phyloP scores from a whole-genome alignment of 2,329 filamentous ascomycete species.

The Biscogniauxia mediterranea region DNA sequence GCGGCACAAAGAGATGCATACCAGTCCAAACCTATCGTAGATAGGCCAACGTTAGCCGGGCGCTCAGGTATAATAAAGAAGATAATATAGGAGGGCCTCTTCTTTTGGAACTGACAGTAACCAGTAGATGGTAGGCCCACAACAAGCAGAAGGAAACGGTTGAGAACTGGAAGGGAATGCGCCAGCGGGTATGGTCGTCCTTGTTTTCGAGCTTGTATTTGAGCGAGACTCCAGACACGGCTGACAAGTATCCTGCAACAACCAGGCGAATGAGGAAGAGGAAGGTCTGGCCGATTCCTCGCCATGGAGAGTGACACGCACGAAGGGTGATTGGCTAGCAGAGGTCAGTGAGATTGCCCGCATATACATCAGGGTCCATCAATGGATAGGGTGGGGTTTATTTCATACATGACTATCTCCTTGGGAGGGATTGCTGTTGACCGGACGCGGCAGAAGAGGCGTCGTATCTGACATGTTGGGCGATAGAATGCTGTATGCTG shows the following conservation, averaged over 20 bases:
- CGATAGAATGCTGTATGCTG: not conserved
- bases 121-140: conserved; percentile 45
- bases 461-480: conserved; percentile 28
- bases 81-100: not conserved
- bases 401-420: conserved; percentile 34
- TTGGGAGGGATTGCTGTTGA: conserved; percentile 14
- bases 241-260: conserved; percentile 43
- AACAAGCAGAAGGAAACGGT: conserved; percentile 42
- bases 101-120: conserved; percentile 40
- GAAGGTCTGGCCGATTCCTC: conserved; percentile 43
- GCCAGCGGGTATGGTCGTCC: conserved; percentile 39
- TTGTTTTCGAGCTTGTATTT: conserved; percentile 46
- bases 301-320: conserved; percentile 52
- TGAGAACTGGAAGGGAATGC: conserved; percentile 50
- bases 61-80: not conserved
- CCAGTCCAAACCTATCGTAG: conserved; percentile 47
- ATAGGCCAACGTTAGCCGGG: not conserved
- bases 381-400: not conserved
- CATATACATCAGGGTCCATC: not conserved
- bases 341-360: conserved; percentile 14
- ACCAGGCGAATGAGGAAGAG: conserved; percentile 44
- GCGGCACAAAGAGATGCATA: conserved; percentile 49
- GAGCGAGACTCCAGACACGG: conserved; percentile 40
- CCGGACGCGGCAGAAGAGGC: conserved; percentile 28
- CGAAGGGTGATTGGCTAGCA: conserved; percentile 50